Evolutionary conservation across 306 rosid species (phyloP).

Genomic region (Quercus alba): DNA sequence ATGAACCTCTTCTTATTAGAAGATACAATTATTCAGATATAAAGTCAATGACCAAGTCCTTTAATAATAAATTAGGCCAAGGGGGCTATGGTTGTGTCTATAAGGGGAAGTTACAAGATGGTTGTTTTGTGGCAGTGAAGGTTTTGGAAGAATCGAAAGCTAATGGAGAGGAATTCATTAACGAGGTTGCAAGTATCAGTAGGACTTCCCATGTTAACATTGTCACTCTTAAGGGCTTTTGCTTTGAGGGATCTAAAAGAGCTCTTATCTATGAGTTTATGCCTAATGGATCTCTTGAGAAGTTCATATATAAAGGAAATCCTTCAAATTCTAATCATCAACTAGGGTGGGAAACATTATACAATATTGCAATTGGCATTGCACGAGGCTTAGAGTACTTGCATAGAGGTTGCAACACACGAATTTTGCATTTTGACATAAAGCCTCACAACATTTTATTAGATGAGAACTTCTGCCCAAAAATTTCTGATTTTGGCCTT

Average conservation of each 20-base stretch:
- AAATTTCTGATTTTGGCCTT: constrained; percentile 47
- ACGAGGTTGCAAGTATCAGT: constrained; percentile 19
- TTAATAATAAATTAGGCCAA: no score
- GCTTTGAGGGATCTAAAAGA: no score
- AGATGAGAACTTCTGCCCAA: constrained; percentile 19
- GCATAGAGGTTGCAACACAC: not conserved
- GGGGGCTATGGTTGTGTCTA: no score
- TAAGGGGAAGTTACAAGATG: constrained; percentile 36
- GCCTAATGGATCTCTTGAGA: not conserved
- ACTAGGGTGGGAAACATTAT: not conserved
- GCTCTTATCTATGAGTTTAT: constrained; percentile 12
- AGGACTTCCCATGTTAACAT: no score
- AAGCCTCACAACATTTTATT: constrained; percentile 35
- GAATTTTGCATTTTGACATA: constrained; percentile 9
- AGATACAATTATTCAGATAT: no score
- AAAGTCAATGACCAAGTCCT: no score
- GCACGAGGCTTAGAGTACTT: not conserved
- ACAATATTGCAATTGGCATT: not conserved
- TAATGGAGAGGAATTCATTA: constrained; percentile 31
- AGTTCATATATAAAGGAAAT: not conserved
- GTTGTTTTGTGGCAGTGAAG: constrained; percentile 38
- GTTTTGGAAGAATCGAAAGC: no score
- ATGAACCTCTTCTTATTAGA: not conserved
- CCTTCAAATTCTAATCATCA: no score
- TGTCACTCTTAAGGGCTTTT: no score